Conservation (phyloP, 495 filamentous ascomycete genomes). For the Aspergillus avenaceus region DNA sequence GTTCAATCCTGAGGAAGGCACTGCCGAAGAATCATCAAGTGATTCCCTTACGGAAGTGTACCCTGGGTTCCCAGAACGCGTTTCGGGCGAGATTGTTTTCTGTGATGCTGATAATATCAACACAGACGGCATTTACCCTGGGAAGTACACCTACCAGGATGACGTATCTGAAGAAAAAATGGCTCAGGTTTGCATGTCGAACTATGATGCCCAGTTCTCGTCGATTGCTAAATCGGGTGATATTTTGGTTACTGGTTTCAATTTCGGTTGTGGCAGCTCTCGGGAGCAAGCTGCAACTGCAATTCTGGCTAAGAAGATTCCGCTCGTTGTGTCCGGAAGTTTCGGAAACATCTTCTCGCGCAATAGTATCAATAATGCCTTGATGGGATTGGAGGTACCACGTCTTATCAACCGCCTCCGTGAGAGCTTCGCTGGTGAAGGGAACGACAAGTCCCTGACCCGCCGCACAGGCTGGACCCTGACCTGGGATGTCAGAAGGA, state of each 20-base stretch:
- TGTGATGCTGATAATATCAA: constrained; percentile 54
- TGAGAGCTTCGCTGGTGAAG: constrained; percentile 49
- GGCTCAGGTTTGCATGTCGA: constrained; percentile 87
- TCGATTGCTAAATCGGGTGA: constrained; percentile 59
- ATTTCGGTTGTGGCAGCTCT: constrained; percentile 82
- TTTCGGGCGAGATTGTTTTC: constrained; percentile 52
- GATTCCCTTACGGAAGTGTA: constrained; percentile 40
- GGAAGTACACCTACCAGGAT: constrained; percentile 89
- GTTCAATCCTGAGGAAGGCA: constrained; percentile 24
- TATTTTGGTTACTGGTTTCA: constrained; percentile 82
- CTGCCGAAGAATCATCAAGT: constrained; percentile 18
- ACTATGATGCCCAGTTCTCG: constrained; percentile 76
- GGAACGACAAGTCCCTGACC: constrained; percentile 53
- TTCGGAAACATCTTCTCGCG: constrained; percentile 87
- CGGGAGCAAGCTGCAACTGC: constrained; percentile 89
- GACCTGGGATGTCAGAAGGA: constrained; percentile 76
- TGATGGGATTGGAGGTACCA: constrained; percentile 82
- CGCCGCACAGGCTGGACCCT: constrained; percentile 86
- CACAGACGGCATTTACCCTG: constrained; percentile 75
- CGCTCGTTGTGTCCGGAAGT: constrained; percentile 76
- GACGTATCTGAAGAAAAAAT: constrained; percentile 70
- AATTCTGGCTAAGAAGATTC: constrained; percentile 80
- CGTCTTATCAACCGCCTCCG: constrained; percentile 65
- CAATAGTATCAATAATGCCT: constrained; percentile 89
- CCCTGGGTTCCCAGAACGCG: constrained; percentile 49